phyloP scores from a whole-genome alignment of 2,329 filamentous ascomycete genomes.

The Colletotrichum zoysiae region DNA sequence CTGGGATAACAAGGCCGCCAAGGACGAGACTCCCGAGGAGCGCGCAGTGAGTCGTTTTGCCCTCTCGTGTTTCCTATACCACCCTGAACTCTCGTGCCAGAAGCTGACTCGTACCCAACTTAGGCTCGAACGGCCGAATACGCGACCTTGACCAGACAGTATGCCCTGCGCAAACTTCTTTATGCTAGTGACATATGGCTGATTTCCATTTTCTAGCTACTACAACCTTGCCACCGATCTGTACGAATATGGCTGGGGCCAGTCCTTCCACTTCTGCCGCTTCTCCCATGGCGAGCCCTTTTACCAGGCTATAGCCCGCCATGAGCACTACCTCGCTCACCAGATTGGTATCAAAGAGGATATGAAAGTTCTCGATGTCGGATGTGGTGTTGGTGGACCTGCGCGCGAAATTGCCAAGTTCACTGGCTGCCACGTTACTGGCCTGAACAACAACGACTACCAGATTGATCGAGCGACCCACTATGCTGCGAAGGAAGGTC shows the following conservation, averaged over 20 bases:
- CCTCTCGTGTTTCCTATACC: slow-evolving; percentile 21
- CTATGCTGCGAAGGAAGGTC: slow-evolving; percentile 83
- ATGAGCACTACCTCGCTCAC: slow-evolving; percentile 94
- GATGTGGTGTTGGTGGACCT: slow-evolving; percentile 94
- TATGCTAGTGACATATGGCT: slow-evolving; percentile 1
- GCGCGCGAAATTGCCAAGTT: slow-evolving; percentile 95
- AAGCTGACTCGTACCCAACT: slow-evolving; percentile 31
- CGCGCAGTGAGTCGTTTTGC: slow-evolving; percentile 69
- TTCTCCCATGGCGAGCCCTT: slow-evolving; percentile 89
- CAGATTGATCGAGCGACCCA: slow-evolving; percentile 88
- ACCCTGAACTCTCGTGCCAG: background rate
- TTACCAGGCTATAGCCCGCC: slow-evolving; percentile 88
- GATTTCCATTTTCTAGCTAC: slow-evolving; percentile 68
- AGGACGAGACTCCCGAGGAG: slow-evolving; percentile 78
- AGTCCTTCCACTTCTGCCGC: slow-evolving; percentile 95
- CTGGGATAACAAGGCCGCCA: slow-evolving; percentile 83
- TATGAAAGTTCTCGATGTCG: slow-evolving; percentile 93
- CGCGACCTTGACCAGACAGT: slow-evolving; percentile 89
- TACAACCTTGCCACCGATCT: slow-evolving; percentile 93
- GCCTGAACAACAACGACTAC: slow-evolving; percentile 98
- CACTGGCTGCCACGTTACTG: slow-evolving; percentile 84
- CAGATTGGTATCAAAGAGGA: slow-evolving; percentile 83
- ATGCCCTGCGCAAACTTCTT: slow-evolving; percentile 50
- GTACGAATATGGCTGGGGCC: slow-evolving; percentile 95
- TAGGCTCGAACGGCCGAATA: slow-evolving; percentile 85